Conservation (phyloP, 2,329 filamentous ascomycete genomes). For the Pleurostoma richardsiae region DNA sequence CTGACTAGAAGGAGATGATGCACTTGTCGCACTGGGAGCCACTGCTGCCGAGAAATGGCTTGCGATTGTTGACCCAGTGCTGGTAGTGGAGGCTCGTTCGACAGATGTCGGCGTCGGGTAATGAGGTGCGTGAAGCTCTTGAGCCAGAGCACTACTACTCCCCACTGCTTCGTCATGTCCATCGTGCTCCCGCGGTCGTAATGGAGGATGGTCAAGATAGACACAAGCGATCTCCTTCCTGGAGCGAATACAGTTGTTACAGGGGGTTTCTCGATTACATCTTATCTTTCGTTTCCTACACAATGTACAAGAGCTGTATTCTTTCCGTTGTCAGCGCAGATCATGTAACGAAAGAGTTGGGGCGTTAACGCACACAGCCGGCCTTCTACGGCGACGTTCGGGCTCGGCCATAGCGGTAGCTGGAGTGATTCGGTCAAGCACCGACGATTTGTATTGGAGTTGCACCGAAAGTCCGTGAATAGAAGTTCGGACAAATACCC, state of each 20-base stretch:
- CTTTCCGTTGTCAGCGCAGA: neutral
- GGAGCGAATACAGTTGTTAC: slow-evolving; percentile 34
- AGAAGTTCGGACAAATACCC: no score
- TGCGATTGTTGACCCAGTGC: neutral
- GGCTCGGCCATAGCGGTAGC: slow-evolving; percentile 3
- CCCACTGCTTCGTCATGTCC: neutral
- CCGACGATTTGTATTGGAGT: no score
- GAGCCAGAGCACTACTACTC: neutral
- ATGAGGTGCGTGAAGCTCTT: neutral
- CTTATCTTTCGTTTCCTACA: slow-evolving; percentile 38
- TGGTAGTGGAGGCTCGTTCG: slow-evolving; percentile 2
- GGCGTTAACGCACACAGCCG: neutral
- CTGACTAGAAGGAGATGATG: slow-evolving; percentile 16
- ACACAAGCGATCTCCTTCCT: slow-evolving; percentile 22
- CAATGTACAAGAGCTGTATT: slow-evolving; percentile 29
- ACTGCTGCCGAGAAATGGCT: neutral
- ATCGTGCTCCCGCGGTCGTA: slow-evolving; percentile 3
- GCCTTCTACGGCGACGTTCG: slow-evolving; percentile 10
- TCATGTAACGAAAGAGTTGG: neutral
- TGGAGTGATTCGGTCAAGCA: no score
- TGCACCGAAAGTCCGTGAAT: no score
- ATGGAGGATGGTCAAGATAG: slow-evolving; percentile 20
- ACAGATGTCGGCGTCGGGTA: slow-evolving; percentile 1
- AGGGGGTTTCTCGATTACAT: slow-evolving; percentile 35
- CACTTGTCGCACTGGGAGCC: neutral